These are phyloP conservation scores for Ceriops zippeliana DNA, from an alignment of 345 rosid species.

Conservation along the genomic window DNA sequence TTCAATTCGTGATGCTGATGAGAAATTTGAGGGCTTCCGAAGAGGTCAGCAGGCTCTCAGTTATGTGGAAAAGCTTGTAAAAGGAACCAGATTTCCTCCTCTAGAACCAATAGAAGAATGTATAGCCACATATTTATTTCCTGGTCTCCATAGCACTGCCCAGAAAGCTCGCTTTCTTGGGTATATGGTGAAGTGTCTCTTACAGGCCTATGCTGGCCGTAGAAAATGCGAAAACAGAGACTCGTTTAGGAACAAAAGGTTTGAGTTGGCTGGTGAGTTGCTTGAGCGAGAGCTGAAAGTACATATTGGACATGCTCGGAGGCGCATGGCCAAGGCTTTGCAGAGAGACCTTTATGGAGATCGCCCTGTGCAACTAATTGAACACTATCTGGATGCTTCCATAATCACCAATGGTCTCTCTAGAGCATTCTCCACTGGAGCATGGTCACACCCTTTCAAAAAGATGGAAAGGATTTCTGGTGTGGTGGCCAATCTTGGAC, in stretches of 20 bases:
- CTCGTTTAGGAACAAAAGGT: conserved; percentile 77
- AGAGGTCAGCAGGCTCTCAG: conserved; percentile 38
- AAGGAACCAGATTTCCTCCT: conserved; percentile 69
- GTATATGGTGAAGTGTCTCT: conserved; percentile 83
- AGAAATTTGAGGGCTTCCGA: conserved; percentile 51
- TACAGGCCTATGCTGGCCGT: conserved; percentile 62
- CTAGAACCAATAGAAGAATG: conserved; percentile 55
- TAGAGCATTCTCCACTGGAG: conserved; percentile 98
- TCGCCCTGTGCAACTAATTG: conserved; percentile 52
- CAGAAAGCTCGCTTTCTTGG: conserved; percentile 86
- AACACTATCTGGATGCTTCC: conserved; percentile 83
- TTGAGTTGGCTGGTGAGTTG: conserved; percentile 82
- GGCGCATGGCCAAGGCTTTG: conserved; percentile 62
- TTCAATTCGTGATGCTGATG: conserved; percentile 69
- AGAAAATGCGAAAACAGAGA: conserved; percentile 82
- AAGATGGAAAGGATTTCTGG: conserved; percentile 86
- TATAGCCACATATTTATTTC: conserved; percentile 58
- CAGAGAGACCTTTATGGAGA: conserved; percentile 77
- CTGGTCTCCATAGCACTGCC: conserved; percentile 45
- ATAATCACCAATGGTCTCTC: conserved; percentile 80
- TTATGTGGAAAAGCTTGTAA: conserved; percentile 35
- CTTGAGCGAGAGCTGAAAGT: conserved; percentile 80
- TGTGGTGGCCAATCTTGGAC: conserved; percentile 80
- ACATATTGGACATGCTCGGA: conserved; percentile 70
- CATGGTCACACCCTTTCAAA: conserved; percentile 88